Base-by-base conservation (phyloP, 305 asterid genomes). In the Petunia hybrid region DNA sequence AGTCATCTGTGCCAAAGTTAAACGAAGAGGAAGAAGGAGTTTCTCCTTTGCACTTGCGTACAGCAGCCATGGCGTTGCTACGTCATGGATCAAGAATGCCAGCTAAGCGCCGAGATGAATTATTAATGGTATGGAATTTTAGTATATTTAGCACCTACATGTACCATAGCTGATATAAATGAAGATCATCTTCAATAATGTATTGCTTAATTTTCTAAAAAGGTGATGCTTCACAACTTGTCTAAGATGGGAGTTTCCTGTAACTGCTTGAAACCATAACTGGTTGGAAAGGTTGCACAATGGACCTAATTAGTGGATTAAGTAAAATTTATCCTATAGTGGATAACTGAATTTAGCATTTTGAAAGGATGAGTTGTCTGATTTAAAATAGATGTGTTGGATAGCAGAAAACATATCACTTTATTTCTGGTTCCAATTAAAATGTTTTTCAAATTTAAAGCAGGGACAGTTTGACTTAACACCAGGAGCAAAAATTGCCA, bases 21-120 rank as follows among this genome's bases (percentile, higher is more conserved):
- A 78, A 86, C 39, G 82, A 85, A 79, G 93, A 89, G 86, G 95
- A 91, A 83, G 85, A 82, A 4, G 97, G 98, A 60, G 99, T 96
- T 65, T 90, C 99, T 82, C 99, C 99, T 84, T 85, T 94, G 68
- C 92, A 92, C 84, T 86, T 96, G 88, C 99, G 98, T 46, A 89
- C 94, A 61, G 97, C 99, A 77, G 97, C 99, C 79, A 94, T 94
- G 98, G 99, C 99, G 62, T 86, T 96, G 85, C 88, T 93, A 81
- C 91, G 97, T 60, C 98, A 94, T 87, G 98, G 99, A 45, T 82
- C 91, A 42, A 89, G 88, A 84, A 93, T 96, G 99, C 99, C 99
- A 73, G 69, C 92, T 36, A 79, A 87, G 45, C 99, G 99, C 31
- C 95, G 88, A 67, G 97, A 96, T 84, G 97, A 94, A 89, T 84